Evolutionary conservation across 129 eudicot species (phyloP).

Genomic region (Apium graveolens): DNA sequence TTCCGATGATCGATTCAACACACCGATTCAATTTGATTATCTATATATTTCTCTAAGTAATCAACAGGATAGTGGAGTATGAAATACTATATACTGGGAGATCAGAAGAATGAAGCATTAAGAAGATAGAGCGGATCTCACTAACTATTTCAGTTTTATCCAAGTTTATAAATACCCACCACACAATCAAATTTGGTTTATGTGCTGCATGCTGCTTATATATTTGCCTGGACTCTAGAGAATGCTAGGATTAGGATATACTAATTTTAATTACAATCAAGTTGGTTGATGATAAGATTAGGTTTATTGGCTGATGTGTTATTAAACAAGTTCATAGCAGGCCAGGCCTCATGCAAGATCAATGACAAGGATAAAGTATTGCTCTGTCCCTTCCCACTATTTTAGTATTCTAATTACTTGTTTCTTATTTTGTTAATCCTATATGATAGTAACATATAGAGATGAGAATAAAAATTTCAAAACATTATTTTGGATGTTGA

Average conservation of each 20-base stretch:
- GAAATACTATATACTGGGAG: background rate
- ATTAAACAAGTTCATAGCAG: background rate
- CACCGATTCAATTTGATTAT: too few species aligned
- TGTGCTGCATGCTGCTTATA: background rate
- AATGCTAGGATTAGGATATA: background rate
- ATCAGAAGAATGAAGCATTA: background rate
- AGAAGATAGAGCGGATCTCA: background rate
- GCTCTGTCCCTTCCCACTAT: background rate
- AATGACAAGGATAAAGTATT: background rate
- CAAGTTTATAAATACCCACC: background rate
- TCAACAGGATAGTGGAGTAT: background rate
- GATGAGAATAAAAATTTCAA: background rate
- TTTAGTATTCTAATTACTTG: background rate
- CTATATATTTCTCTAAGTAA: too few species aligned
- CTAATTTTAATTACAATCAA: background rate
- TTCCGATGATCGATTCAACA: too few species aligned
- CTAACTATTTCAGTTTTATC: background rate
- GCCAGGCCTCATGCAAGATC: background rate
- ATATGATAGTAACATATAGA: background rate
- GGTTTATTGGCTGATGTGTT: background rate
- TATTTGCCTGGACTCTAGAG: background rate
- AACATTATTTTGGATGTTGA: background rate
- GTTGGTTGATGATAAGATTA: conserved; percentile 2
- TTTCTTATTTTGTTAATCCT: background rate
- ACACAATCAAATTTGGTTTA: conserved; percentile 1